These are phyloP conservation scores for Eucalyptus tenuipes DNA, from an alignment of 345 rosid genomes.

Conservation along the genomic window DNA sequence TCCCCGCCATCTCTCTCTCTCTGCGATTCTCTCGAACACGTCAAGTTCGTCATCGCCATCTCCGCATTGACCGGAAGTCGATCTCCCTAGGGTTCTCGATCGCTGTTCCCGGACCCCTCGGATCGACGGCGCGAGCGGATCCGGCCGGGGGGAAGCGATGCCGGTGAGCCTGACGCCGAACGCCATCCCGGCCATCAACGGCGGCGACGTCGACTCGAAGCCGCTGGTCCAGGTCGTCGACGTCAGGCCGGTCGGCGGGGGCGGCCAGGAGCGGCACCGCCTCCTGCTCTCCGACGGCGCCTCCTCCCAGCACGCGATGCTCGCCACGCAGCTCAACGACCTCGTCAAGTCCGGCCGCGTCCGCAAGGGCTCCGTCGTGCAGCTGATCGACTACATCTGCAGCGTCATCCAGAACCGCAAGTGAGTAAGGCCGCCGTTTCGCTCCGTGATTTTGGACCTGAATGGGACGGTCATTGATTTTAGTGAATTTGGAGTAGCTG, in stretches of 20 bases:
- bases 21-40: not conserved
- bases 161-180: slow-evolving; percentile 62
- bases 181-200: slow-evolving; percentile 51
- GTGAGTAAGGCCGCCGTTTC: slow-evolving; percentile 4
- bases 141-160: slow-evolving; percentile 12
- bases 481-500: not conserved
- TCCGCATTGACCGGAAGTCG: not conserved
- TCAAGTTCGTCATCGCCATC: not conserved
- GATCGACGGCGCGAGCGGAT: not conserved
- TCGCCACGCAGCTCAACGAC: slow-evolving; percentile 75
- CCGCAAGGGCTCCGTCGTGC: slow-evolving; percentile 74
- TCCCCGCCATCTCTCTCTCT: not conserved
- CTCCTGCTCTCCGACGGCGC: slow-evolving; percentile 58
- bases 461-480: not conserved
- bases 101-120: not conserved
- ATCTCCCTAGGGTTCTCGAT: not conserved
- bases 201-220: slow-evolving; percentile 67
- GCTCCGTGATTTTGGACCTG: not conserved
- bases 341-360: slow-evolving; percentile 42
- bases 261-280: slow-evolving; percentile 59
- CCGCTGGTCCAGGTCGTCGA: slow-evolving; percentile 79
- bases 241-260: slow-evolving; percentile 39
- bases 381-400: slow-evolving; percentile 79
- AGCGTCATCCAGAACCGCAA: slow-evolving; percentile 57
- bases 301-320: slow-evolving; percentile 66